phyloP scores from a whole-genome alignment of 768 basidiomycete species.

The Boletus rufocinnamomeus region DNA sequence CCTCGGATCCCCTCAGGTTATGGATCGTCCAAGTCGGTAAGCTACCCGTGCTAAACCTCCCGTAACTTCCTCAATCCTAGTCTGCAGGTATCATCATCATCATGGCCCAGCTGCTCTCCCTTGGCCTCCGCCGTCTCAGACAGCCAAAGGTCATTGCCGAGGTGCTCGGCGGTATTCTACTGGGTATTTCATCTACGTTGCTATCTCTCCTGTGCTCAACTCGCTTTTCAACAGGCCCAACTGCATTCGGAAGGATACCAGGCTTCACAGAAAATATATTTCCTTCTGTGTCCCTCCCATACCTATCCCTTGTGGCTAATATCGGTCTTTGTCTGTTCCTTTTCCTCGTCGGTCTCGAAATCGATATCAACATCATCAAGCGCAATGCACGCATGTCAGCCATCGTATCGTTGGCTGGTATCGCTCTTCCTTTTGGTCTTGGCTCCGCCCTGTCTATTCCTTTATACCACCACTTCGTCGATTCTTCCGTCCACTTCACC shows the following conservation, averaged over 20 bases:
- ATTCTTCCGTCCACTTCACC: constrained; percentile 67
- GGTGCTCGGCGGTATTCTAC: constrained; percentile 86
- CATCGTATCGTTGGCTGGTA: constrained; percentile 78
- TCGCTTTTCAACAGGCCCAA: constrained; percentile 36
- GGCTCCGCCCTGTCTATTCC: constrained; percentile 75
- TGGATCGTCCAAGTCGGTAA: constrained; percentile 81
- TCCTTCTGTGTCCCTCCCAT: constrained; percentile 67
- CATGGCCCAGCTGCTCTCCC: constrained; percentile 74
- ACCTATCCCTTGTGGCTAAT: constrained; percentile 83
- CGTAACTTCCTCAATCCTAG: neutral
- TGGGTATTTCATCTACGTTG: constrained; percentile 58
- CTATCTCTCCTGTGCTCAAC: neutral
- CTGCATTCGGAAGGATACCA: constrained; percentile 78
- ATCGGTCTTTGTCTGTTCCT: constrained; percentile 88
- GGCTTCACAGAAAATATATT: constrained; percentile 88
- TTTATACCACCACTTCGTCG: constrained; percentile 49
- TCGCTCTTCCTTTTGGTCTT: constrained; percentile 84
- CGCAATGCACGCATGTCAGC: constrained; percentile 70
- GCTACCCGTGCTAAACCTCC: constrained; percentile 20
- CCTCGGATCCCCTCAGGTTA: constrained; percentile 67
- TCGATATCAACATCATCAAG: constrained; percentile 76
- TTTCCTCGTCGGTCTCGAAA: constrained; percentile 92
- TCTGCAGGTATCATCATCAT: constrained; percentile 81
- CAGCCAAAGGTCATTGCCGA: constrained; percentile 89
- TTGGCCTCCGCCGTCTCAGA: constrained; percentile 67